Evolutionary conservation across 371 early-diverging fungal genomes (phyloP).

Genomic region (Saksenaea vasiformis): DNA sequence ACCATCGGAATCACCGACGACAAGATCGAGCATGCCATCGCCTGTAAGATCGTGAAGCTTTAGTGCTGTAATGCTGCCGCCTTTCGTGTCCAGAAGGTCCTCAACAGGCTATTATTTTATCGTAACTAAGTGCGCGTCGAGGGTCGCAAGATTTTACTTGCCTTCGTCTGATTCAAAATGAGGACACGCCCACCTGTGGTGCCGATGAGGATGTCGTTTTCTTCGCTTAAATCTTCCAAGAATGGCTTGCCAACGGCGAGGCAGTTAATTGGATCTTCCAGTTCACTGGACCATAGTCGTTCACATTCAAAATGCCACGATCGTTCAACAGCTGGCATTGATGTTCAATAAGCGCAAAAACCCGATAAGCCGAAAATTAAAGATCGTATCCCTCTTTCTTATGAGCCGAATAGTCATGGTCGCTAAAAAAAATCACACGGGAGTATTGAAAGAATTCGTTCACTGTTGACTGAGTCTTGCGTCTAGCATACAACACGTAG

Average conservation of each 20-base stretch:
- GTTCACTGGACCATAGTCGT: slow-evolving; percentile 39
- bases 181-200: slow-evolving; percentile 46
- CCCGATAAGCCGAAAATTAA: no score
- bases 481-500: no score
- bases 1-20: slow-evolving; percentile 54
- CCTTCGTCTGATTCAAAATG: slow-evolving; percentile 47
- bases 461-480: no score
- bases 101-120: slow-evolving; percentile 30
- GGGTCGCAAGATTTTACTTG: slow-evolving; percentile 6
- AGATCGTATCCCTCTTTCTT: no score
- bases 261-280: slow-evolving; percentile 46
- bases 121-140: background rate
- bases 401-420: no score
- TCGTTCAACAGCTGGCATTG: background rate
- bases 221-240: slow-evolving; percentile 47
- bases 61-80: slow-evolving; percentile 45
- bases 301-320: slow-evolving; percentile 17
- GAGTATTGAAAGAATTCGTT: no score
- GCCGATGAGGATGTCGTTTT: slow-evolving; percentile 50
- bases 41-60: slow-evolving; percentile 47
- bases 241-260: slow-evolving; percentile 49
- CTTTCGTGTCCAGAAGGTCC: slow-evolving; percentile 51
- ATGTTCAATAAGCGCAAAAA: no score
- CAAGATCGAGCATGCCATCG: slow-evolving; percentile 42
- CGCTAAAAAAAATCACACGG: no score